Evolutionary conservation across 371 early-diverging fungal species (phyloP).

Genomic region (Funneliformis caledonium): DNA sequence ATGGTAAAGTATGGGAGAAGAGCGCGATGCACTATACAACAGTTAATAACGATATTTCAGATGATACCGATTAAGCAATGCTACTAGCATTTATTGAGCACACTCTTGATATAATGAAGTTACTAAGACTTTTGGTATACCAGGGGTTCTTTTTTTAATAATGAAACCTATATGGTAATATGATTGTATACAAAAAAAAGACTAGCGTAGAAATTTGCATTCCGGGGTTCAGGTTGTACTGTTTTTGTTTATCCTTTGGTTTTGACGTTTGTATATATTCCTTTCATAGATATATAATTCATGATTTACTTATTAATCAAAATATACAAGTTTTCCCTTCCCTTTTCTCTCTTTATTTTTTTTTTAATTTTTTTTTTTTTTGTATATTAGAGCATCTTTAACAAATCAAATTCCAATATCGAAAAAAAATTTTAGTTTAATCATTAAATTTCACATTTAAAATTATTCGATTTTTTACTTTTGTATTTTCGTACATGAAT

Average conservation of each 20-base stretch:
- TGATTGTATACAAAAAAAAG: too few relatives aligned
- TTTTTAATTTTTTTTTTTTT: too few relatives aligned
- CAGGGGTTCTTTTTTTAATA: too few relatives aligned
- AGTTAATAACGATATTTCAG: conserved; percentile 22
- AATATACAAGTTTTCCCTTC: background rate
- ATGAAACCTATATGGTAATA: too few relatives aligned
- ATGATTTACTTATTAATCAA: background rate
- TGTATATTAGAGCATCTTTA: background rate
- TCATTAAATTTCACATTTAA: background rate
- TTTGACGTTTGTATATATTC: background rate
- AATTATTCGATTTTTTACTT: too few relatives aligned
- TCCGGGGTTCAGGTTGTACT: too few relatives aligned
- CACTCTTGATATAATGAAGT: background rate
- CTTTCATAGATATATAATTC: background rate
- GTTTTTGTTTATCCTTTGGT: background rate
- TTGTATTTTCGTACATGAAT: too few relatives aligned
- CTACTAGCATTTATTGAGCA: background rate
- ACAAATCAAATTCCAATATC: background rate
- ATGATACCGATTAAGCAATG: conserved; percentile 1
- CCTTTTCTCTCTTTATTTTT: too few relatives aligned
- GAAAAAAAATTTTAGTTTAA: background rate
- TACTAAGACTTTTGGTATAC: too few relatives aligned
- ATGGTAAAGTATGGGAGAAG: conserved; percentile 38
- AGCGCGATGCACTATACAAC: conserved; percentile 12
- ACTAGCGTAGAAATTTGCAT: too few relatives aligned